Percentiles rank a stretch among this genome's conserved stretches.
Evolutionary conservation across 306 rosid species (phyloP).

Genomic region (Pyrus communis): DNA sequence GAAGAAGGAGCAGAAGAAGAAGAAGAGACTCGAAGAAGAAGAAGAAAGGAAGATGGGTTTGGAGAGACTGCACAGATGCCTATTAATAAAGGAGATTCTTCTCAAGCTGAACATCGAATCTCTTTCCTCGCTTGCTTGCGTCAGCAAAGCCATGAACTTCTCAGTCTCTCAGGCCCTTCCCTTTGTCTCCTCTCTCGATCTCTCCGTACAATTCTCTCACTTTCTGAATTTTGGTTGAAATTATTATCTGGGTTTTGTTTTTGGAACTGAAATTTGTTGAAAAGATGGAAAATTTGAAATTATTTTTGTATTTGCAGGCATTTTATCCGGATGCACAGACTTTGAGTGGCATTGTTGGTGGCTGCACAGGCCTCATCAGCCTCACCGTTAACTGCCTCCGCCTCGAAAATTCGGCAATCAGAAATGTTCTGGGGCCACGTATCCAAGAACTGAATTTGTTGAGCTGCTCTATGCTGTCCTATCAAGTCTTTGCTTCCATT

Average conservation of each 20-base stretch:
- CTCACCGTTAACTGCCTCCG: slow-evolving; percentile 25
- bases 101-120: slow-evolving; percentile 11
- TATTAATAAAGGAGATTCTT: slow-evolving; percentile 8
- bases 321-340: slow-evolving; percentile 8
- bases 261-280: not conserved
- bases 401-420: slow-evolving; percentile 14
- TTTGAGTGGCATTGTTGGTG: slow-evolving; percentile 1
- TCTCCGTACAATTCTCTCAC: slow-evolving; percentile 3
- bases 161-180: slow-evolving; percentile 12
- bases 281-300: not conserved
- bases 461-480: slow-evolving; percentile 19
- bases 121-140: slow-evolving; percentile 24
- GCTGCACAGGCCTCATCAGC: slow-evolving; percentile 10
- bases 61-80: not conserved
- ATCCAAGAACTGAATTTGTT: slow-evolving; percentile 25
- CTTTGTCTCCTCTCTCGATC: slow-evolving; percentile 16
- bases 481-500: slow-evolving; percentile 5
- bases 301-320: not conserved
- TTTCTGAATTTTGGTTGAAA: not conserved
- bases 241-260: not conserved
- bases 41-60: not conserved
- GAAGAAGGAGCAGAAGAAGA: not conserved
- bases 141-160: slow-evolving; percentile 9
- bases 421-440: not conserved
- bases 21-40: no score